These are phyloP conservation scores for Paecilomyces formosus DNA, from an alignment of 2,329 filamentous ascomycete genomes.

Conservation along the genomic window DNA sequence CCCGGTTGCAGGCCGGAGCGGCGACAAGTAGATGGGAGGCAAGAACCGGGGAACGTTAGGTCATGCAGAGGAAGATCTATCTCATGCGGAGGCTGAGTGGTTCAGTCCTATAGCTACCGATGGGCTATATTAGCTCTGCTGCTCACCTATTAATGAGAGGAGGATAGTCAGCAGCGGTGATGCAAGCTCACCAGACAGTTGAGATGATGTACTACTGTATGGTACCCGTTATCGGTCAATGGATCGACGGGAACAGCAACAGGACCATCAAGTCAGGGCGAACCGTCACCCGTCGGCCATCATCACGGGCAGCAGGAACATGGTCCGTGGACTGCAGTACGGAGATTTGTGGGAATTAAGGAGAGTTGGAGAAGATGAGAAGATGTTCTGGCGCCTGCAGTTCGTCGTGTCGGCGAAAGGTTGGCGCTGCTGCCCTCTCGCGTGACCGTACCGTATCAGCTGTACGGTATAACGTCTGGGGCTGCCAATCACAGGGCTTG, in stretches of 20 bases:
- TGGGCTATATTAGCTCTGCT: neutral
- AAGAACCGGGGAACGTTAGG: neutral
- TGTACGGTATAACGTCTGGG: conserved; percentile 1
- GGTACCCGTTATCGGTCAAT: neutral
- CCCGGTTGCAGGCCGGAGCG: neutral
- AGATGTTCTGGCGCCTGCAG: neutral
- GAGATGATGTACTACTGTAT: neutral
- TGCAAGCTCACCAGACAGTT: neutral
- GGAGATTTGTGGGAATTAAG: neutral
- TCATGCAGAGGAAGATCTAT: neutral
- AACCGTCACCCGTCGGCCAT: conserved; percentile 7
- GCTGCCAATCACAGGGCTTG: conserved; percentile 3
- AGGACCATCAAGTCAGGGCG: conserved; percentile 1
- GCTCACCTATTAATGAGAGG: neutral
- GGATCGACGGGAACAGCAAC: conserved; percentile 1
- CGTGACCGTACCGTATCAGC: conserved; percentile 7
- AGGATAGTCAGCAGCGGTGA: neutral
- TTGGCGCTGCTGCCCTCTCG: conserved; percentile 1
- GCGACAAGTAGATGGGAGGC: neutral
- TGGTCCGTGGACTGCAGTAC: conserved; percentile 2
- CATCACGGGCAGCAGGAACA: conserved; percentile 6
- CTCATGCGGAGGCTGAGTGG: neutral
- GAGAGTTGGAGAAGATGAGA: neutral
- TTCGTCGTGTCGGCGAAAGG: conserved; percentile 6
- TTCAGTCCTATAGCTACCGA: neutral